phyloP scores from a whole-genome alignment of 129 eudicot genomes.

The Artemisia tridentata region DNA sequence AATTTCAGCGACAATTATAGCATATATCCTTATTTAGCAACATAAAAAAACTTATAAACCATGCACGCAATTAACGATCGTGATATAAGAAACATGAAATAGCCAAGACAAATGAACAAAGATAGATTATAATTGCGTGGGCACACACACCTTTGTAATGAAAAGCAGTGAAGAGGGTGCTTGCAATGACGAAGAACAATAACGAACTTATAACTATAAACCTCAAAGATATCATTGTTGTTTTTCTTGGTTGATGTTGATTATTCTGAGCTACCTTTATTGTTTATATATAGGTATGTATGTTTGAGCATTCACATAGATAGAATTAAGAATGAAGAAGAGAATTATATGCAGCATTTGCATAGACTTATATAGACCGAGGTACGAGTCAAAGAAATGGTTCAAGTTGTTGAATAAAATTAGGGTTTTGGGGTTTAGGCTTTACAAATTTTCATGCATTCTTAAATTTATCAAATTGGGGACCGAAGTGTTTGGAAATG shows the following conservation, averaged over 20 bases:
- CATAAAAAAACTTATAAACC: neutral
- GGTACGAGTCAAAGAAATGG: constrained; percentile 40
- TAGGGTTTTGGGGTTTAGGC: constrained; percentile 5
- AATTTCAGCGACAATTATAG: too few species aligned
- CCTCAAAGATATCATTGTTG: constrained; percentile 25
- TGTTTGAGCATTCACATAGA: constrained; percentile 25
- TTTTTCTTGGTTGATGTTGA: constrained; percentile 16
- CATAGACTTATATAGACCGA: constrained; percentile 31
- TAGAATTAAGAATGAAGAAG: constrained; percentile 29
- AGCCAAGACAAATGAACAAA: neutral
- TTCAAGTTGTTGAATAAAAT: constrained; percentile 20
- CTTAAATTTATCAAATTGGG: constrained; percentile 34
- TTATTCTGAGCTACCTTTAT: neutral
- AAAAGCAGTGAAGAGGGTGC: constrained; percentile 36
- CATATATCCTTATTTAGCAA: neutral
- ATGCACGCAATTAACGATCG: constrained; percentile 13
- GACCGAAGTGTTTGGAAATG: constrained; percentile 36
- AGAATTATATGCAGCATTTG: constrained; percentile 36
- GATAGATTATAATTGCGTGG: neutral
- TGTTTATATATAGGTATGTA: constrained; percentile 18
- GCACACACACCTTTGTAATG: constrained; percentile 35
- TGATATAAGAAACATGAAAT: constrained; percentile 6
- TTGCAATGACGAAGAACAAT: constrained; percentile 34
- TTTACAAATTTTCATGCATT: constrained; percentile 29
- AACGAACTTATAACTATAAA: constrained; percentile 30